These are phyloP conservation scores for Neonectria coccinea DNA, from an alignment of 2,329 filamentous ascomycete genomes.

Conservation along the genomic window DNA sequence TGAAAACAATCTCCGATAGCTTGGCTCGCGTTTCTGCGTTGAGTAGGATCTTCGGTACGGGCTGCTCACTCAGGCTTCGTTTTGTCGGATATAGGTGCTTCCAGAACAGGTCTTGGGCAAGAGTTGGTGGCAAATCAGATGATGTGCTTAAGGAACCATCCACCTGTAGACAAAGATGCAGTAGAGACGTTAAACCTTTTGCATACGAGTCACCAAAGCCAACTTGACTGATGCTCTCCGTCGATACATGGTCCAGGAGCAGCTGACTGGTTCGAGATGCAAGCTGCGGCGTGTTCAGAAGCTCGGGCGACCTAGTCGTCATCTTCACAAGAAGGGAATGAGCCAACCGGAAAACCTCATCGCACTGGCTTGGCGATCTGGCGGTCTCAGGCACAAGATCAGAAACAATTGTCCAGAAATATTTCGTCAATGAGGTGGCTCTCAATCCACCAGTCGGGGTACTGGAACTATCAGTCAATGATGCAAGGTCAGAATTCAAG, in stretches of 20 bases:
- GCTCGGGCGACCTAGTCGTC: conserved; percentile 38
- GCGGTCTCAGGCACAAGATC: conserved; percentile 51
- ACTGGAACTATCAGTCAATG: neutral
- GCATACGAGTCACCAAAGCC: conserved; percentile 46
- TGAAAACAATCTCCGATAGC: conserved; percentile 70
- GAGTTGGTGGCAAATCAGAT: conserved; percentile 42
- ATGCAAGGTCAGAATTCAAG: conserved; percentile 23
- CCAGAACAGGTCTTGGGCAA: conserved; percentile 64
- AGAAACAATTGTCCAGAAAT: conserved; percentile 50
- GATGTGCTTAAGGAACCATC: conserved; percentile 44
- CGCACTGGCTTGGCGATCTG: conserved; percentile 51
- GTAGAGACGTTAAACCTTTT: conserved; percentile 46
- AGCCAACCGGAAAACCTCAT: conserved; percentile 60
- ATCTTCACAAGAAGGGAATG: conserved; percentile 56
- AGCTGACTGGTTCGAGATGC: conserved; percentile 47
- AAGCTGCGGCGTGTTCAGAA: conserved; percentile 48
- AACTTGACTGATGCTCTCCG: conserved; percentile 51
- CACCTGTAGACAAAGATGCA: conserved; percentile 48
- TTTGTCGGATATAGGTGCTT: conserved; percentile 74
- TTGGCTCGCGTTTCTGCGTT: conserved; percentile 66
- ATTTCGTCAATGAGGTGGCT: conserved; percentile 36
- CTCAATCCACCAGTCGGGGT: neutral
- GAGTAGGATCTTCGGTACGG: conserved; percentile 59
- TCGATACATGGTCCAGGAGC: conserved; percentile 55
- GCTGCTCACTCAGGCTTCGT: conserved; percentile 46